phyloP scores from a whole-genome alignment of 257 asterid genomes.

The Prunella vulgaris region DNA sequence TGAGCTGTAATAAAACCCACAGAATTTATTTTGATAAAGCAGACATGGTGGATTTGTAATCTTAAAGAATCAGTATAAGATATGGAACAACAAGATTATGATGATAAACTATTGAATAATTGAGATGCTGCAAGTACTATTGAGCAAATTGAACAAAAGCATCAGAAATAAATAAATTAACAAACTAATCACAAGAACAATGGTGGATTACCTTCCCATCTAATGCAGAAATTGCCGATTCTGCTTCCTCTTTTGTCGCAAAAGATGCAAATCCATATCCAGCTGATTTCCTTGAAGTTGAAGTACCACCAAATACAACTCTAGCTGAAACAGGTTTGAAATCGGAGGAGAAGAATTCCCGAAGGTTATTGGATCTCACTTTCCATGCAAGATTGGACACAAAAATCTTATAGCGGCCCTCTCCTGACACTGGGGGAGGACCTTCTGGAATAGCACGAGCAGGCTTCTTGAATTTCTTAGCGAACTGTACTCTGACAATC shows the following conservation, averaged over 20 bases:
- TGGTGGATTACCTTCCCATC: constrained; percentile 59
- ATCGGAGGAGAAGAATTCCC: constrained; percentile 56
- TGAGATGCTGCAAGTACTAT: constrained; percentile 7
- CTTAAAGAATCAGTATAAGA: not conserved
- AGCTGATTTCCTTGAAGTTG: constrained; percentile 65
- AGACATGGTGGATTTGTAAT: not conserved
- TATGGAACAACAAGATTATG: not conserved
- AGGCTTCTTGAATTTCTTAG: constrained; percentile 74
- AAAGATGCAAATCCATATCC: constrained; percentile 87
- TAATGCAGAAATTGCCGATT: constrained; percentile 52
- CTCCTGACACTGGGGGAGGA: constrained; percentile 36
- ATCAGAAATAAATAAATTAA: not conserved
- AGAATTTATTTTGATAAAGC: not conserved
- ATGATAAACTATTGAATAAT: not conserved
- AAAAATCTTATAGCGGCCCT: constrained; percentile 49
- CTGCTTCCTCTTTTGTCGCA: constrained; percentile 79
- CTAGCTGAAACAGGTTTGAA: constrained; percentile 63
- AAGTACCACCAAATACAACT: constrained; percentile 65
- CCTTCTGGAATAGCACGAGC: constrained; percentile 29
- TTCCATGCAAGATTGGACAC: constrained; percentile 90
- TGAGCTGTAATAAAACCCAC: not conserved
- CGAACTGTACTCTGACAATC: constrained; percentile 60
- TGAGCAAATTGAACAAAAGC: not conserved
- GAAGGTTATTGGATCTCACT: constrained; percentile 71
- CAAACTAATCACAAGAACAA: constrained; percentile 1